These are phyloP conservation scores for Phlebiopsis flavidoalba DNA, from an alignment of 768 basidiomycete species.

Conservation along the genomic window DNA sequence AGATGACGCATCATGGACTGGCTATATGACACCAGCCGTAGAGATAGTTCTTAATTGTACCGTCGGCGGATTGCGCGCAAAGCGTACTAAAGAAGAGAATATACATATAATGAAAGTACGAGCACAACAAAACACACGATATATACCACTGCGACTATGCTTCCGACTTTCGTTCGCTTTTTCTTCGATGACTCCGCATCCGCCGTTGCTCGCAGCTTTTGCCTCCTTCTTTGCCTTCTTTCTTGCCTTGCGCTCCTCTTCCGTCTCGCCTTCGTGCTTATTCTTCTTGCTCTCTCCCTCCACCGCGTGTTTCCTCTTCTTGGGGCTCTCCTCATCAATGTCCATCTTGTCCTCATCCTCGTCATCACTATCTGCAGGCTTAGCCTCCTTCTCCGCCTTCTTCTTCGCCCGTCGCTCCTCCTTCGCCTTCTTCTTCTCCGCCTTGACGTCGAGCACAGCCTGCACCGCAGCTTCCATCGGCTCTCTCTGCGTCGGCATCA, in stretches of 20 bases:
- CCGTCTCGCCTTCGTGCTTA: slow-evolving; percentile 51
- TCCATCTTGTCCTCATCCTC: slow-evolving; percentile 33
- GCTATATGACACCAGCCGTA: no score
- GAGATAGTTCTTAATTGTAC: no score
- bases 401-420: slow-evolving; percentile 74
- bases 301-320: slow-evolving; percentile 37
- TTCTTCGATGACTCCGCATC: slow-evolving; percentile 52
- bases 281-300: slow-evolving; percentile 13
- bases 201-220: slow-evolving; percentile 52
- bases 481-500: slow-evolving; percentile 83
- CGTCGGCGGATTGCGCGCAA: no score
- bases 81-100: background rate
- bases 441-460: slow-evolving; percentile 76
- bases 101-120: background rate
- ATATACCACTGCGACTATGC: slow-evolving; percentile 17
- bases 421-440: slow-evolving; percentile 79
- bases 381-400: slow-evolving; percentile 44
- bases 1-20: no score
- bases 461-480: slow-evolving; percentile 73
- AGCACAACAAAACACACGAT: slow-evolving; percentile 10
- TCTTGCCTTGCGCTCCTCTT: slow-evolving; percentile 76
- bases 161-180: slow-evolving; percentile 41
- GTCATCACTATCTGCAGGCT: slow-evolving; percentile 26
- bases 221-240: slow-evolving; percentile 77
- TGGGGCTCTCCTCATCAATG: slow-evolving; percentile 32